These are phyloP conservation scores for Canna indica DNA, from an alignment of 176 grass and related monocot species.

Conservation along the genomic window DNA sequence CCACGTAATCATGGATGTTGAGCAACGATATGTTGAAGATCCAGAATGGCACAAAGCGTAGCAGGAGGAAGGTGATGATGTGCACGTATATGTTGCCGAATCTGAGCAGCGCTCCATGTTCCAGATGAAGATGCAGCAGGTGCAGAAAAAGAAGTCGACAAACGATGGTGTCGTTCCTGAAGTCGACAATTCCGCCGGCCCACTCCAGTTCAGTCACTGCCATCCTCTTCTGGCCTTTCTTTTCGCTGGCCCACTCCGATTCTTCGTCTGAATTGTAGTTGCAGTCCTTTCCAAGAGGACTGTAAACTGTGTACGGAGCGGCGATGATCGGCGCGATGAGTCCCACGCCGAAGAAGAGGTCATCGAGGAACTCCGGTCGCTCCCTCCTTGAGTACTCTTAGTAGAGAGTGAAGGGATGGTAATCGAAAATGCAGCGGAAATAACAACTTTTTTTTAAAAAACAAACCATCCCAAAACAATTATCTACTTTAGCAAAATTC, in stretches of 20 bases:
- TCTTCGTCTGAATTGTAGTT: not conserved
- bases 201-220: not conserved
- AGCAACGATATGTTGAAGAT: conserved; percentile 1
- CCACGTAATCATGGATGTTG: not conserved
- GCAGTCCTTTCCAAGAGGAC: not conserved
- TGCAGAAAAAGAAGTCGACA: conserved; percentile 12
- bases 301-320: not conserved
- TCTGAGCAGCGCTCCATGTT: conserved; percentile 18
- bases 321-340: not conserved
- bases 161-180: not conserved
- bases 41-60: conserved; percentile 1
- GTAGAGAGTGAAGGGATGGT: conserved; percentile 8
- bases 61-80: conserved; percentile 2
- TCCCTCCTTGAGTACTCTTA: not conserved
- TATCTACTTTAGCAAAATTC: too few species aligned
- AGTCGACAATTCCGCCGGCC: conserved; percentile 7
- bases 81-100: conserved; percentile 21
- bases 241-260: too few species aligned
- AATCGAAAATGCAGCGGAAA: too few species aligned
- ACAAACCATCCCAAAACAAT: too few species aligned
- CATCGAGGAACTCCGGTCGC: not conserved
- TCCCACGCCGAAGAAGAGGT: not conserved
- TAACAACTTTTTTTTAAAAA: too few species aligned
- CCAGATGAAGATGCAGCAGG: conserved; percentile 15
- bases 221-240: not conserved